phyloP scores from a whole-genome alignment of 371 early-diverging fungal genomes.

The Caulochytrium protostelioides region DNA sequence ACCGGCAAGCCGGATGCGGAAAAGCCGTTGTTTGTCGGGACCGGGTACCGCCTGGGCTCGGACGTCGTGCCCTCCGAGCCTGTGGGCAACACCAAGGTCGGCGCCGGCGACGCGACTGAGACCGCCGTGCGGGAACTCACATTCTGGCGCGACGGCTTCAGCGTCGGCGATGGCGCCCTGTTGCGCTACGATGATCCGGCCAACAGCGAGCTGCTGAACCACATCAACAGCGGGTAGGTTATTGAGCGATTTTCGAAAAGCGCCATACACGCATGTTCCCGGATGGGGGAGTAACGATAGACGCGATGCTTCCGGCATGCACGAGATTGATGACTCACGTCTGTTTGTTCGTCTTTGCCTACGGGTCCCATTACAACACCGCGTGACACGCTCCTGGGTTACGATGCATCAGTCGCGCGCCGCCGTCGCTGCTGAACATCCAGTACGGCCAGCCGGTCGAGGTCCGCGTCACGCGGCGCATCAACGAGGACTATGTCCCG shows the following conservation, averaged over 20 bases:
- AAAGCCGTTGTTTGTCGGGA: not conserved
- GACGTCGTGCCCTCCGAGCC: slow-evolving; percentile 1
- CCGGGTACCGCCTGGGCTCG: slow-evolving; percentile 1
- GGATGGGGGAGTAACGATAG: too few species aligned
- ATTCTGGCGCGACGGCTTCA: slow-evolving; percentile 90
- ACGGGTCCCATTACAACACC: too few species aligned
- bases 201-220: slow-evolving; percentile 54
- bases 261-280: not conserved
- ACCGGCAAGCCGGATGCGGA: too few species aligned
- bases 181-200: slow-evolving; percentile 61
- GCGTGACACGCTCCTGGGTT: too few species aligned
- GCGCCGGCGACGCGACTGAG: too few species aligned
- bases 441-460: slow-evolving; percentile 77
- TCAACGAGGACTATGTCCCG: slow-evolving; percentile 65
- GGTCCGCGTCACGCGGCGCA: slow-evolving; percentile 54
- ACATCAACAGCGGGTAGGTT: slow-evolving; percentile 70
- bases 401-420: slow-evolving; percentile 35
- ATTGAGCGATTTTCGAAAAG: not conserved
- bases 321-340: too few species aligned
- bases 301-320: too few species aligned
- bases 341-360: too few species aligned
- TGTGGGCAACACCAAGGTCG: too few species aligned
- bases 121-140: slow-evolving; percentile 37
- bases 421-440: slow-evolving; percentile 68
- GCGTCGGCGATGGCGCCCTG: slow-evolving; percentile 79